Percentiles rank a stretch among this genome's conserved stretches.
Conservation (phyloP, 768 basidiomycete genomes). For the Coprinellus aureogranulatus region DNA sequence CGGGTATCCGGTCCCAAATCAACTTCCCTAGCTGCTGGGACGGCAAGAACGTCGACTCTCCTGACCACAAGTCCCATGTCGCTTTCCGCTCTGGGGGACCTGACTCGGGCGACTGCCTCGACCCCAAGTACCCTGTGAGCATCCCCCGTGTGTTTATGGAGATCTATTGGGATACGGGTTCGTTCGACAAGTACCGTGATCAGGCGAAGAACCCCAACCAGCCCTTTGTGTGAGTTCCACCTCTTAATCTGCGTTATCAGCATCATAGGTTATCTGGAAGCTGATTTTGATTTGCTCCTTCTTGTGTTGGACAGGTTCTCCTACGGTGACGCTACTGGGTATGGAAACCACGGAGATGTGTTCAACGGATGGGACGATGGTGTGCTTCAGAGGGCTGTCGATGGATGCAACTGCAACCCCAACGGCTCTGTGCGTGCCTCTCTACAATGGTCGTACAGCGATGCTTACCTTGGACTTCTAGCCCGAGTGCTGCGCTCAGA, state of each 20-base stretch:
- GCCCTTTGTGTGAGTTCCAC: conserved; percentile 47
- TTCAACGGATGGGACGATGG: conserved; percentile 61
- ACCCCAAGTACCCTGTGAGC: conserved; percentile 45
- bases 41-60: conserved; percentile 49
- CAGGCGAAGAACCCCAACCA: conserved; percentile 49
- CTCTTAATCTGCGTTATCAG: background rate
- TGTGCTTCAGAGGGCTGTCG: conserved; percentile 53
- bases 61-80: conserved; percentile 54
- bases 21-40: conserved; percentile 59
- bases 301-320: conserved; percentile 39
- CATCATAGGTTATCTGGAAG: background rate
- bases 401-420: conserved; percentile 47
- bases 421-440: conserved; percentile 39
- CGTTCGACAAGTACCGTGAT: conserved; percentile 33
- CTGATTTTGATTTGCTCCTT: background rate
- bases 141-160: conserved; percentile 53
- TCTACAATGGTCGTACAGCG: background rate
- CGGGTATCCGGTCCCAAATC: conserved; percentile 50
- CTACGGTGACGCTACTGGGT: conserved; percentile 61
- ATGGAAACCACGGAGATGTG: conserved; percentile 60
- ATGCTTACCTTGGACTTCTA: conserved; percentile 13
- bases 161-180: conserved; percentile 44
- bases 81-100: conserved; percentile 46
- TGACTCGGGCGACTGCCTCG: conserved; percentile 45
- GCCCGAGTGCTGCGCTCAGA: conserved; percentile 46